Conservation (phyloP, 768 basidiomycete genomes). For the Lactarius hatsudake region DNA sequence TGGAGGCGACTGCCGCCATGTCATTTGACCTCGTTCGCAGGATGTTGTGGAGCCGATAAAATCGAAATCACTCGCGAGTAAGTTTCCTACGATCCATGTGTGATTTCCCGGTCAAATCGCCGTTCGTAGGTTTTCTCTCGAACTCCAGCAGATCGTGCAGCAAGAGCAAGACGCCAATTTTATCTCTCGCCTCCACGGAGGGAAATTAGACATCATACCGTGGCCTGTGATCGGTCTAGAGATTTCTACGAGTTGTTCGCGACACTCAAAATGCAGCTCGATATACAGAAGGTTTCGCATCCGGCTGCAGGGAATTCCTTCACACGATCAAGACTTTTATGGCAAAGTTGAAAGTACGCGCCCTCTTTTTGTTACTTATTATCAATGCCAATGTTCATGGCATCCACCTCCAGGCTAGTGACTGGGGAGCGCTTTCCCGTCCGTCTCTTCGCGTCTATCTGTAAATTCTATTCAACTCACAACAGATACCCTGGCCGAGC, state of each 20-base stretch:
- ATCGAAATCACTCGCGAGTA: slow-evolving; percentile 57
- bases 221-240: slow-evolving; percentile 64
- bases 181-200: slow-evolving; percentile 56
- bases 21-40: slow-evolving; percentile 35
- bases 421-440: slow-evolving; percentile 69
- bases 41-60: slow-evolving; percentile 64
- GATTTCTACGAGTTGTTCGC: slow-evolving; percentile 57
- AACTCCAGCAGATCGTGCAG: slow-evolving; percentile 59
- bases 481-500: slow-evolving; percentile 48
- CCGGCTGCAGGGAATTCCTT: slow-evolving; percentile 52
- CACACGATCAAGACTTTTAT: slow-evolving; percentile 59
- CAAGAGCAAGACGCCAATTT: slow-evolving; percentile 62
- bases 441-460: slow-evolving; percentile 28
- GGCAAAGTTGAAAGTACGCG: slow-evolving; percentile 59
- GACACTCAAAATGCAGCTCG: slow-evolving; percentile 44
- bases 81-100: background rate
- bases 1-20: too few relatives aligned
- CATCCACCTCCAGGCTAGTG: slow-evolving; percentile 47
- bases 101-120: background rate
- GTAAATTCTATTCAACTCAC: background rate
- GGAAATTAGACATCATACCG: slow-evolving; percentile 54
- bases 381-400: background rate
- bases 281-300: slow-evolving; percentile 50
- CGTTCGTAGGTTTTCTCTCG: slow-evolving; percentile 47
- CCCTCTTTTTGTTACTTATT: background rate